Evolutionary conservation across 257 asterid species (phyloP).

Genomic region (Nyctanthes arbortristis): DNA sequence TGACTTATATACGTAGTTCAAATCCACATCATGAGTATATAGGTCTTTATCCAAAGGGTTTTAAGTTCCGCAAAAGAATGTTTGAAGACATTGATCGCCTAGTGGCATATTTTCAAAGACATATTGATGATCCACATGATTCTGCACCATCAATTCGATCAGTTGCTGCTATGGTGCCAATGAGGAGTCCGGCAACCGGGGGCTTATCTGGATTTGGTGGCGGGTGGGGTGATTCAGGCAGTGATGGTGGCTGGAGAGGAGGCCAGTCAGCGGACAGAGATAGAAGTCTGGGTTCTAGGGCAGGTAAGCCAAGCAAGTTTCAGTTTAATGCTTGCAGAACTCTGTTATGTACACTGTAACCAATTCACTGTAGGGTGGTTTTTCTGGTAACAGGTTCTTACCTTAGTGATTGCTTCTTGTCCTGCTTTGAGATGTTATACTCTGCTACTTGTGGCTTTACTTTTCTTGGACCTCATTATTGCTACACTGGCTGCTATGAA

Average conservation of each 20-base stretch:
- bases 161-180: slow-evolving; percentile 88
- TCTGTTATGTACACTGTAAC: neutral
- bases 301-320: slow-evolving; percentile 45
- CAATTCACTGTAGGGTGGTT: neutral
- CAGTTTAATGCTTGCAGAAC: slow-evolving; percentile 14
- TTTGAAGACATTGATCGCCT: no score
- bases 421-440: neutral
- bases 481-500: no score
- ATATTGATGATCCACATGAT: no score
- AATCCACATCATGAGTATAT: slow-evolving; percentile 95
- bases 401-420: neutral
- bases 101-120: no score
- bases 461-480: neutral
- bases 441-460: neutral
- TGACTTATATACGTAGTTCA: slow-evolving; percentile 81
- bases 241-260: slow-evolving; percentile 73
- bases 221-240: slow-evolving; percentile 70
- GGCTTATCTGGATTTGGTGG: slow-evolving; percentile 69
- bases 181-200: slow-evolving; percentile 79
- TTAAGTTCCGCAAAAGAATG: slow-evolving; percentile 82
- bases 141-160: no score
- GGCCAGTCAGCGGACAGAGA: slow-evolving; percentile 61
- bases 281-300: slow-evolving; percentile 54
- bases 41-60: slow-evolving; percentile 87
- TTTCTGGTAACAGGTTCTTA: no score